Evolutionary conservation across 2,329 filamentous ascomycete species (phyloP).

Genomic region (Nannizziopsis barbatae): DNA sequence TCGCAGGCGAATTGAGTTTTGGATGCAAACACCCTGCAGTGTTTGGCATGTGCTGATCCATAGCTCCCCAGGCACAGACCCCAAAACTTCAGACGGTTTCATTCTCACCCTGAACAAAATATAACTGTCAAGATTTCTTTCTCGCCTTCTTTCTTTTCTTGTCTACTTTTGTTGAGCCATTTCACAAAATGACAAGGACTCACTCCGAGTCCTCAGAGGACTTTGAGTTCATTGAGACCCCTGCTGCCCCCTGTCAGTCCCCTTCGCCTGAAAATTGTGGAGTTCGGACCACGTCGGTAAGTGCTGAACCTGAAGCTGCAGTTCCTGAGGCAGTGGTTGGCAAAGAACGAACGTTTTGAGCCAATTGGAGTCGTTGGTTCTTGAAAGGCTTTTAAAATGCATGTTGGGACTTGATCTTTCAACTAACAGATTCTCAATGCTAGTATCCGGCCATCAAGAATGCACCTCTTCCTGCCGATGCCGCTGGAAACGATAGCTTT

Average conservation of each 20-base stretch:
- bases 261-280: conserved; percentile 47
- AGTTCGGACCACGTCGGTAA: conserved; percentile 51
- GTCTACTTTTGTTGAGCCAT: not conserved
- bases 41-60: conserved; percentile 9
- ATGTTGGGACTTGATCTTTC: conserved; percentile 17
- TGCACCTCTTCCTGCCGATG: conserved; percentile 84
- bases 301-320: conserved; percentile 20
- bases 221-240: conserved; percentile 49
- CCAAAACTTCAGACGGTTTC: not conserved
- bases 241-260: conserved; percentile 43
- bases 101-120: not conserved
- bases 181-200: conserved; percentile 27
- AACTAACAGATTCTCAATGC: conserved; percentile 17
- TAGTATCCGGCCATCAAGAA: conserved; percentile 88
- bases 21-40: not conserved
- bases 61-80: not conserved
- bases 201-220: conserved; percentile 39
- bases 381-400: not conserved
- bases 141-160: not conserved
- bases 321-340: not conserved
- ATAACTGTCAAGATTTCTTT: not conserved
- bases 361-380: not conserved
- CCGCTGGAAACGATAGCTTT: conserved; percentile 72
- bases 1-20: conserved; percentile 6
- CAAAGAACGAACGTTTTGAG: not conserved